Conservation (phyloP, 2,329 filamentous ascomycete genomes). For the Endothia cerciana region DNA sequence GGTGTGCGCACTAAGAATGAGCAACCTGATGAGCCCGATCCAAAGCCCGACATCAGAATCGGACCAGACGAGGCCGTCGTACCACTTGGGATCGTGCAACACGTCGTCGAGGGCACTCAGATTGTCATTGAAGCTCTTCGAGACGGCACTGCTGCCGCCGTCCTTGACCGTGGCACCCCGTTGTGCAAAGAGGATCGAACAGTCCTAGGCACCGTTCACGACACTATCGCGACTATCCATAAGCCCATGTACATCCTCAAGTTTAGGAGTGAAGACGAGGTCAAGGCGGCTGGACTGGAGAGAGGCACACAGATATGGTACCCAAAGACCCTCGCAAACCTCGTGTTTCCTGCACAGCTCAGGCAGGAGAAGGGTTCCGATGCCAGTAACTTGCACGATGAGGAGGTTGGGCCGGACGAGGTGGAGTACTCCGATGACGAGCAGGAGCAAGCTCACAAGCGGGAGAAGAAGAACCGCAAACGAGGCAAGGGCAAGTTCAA, state of each 20-base stretch:
- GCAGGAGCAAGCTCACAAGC: conserved; percentile 82
- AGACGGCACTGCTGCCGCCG: conserved; percentile 75
- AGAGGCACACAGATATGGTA: conserved; percentile 78
- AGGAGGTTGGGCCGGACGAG: conserved; percentile 84
- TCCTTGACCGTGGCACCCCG: conserved; percentile 82
- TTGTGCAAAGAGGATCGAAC: conserved; percentile 77
- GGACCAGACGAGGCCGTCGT: conserved; percentile 77
- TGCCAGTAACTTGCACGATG: conserved; percentile 92
- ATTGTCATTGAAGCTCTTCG: conserved; percentile 78
- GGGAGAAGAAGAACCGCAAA: conserved; percentile 68
- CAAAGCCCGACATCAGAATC: conserved; percentile 79
- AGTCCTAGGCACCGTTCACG: conserved; percentile 80
- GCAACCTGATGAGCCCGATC: conserved; percentile 61
- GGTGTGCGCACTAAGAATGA: conserved; percentile 85
- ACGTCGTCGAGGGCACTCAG: conserved; percentile 73
- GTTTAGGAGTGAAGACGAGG: conserved; percentile 71
- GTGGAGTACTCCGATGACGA: conserved; percentile 97
- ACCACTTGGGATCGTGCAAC: conserved; percentile 74
- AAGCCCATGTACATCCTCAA: conserved; percentile 84
- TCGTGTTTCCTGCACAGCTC: conserved; percentile 84
- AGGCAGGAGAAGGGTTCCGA: conserved; percentile 85
- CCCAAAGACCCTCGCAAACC: conserved; percentile 75
- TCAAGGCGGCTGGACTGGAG: conserved; percentile 68
- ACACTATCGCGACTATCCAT: conserved; percentile 83
- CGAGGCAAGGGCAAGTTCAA: conserved; percentile 51